phyloP scores from a whole-genome alignment of 495 filamentous ascomycete species.

The Penicillium egyptiacum region DNA sequence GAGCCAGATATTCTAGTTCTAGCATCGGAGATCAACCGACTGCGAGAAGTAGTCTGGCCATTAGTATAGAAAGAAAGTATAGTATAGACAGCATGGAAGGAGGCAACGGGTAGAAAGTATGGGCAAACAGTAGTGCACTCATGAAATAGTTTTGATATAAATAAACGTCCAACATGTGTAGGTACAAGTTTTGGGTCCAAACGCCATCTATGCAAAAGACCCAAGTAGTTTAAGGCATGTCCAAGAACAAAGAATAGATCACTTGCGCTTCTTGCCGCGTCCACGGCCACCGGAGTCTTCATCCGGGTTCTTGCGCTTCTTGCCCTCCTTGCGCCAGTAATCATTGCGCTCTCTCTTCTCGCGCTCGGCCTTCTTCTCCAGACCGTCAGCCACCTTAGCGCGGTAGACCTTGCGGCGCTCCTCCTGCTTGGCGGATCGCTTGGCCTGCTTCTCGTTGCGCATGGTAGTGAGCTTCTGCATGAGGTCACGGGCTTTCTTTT shows the following conservation, averaged over 20 bases:
- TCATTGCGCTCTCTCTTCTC: slow-evolving; percentile 91
- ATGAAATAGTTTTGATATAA: slow-evolving; percentile 1
- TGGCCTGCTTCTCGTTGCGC: slow-evolving; percentile 84
- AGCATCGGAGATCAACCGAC: slow-evolving; percentile 5
- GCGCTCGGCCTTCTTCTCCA: slow-evolving; percentile 76
- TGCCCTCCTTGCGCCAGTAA: slow-evolving; percentile 92
- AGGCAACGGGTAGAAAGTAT: not conserved
- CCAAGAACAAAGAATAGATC: slow-evolving; percentile 25
- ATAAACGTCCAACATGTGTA: slow-evolving; percentile 10
- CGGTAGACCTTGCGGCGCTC: slow-evolving; percentile 74
- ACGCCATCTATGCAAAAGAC: slow-evolving; percentile 32
- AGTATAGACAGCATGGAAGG: not conserved
- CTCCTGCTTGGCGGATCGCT: slow-evolving; percentile 79
- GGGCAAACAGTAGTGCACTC: not conserved
- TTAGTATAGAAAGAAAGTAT: not conserved
- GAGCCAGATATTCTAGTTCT: not conserved
- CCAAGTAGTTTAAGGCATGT: slow-evolving; percentile 21
- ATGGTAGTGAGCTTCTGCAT: slow-evolving; percentile 93
- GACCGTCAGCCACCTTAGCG: slow-evolving; percentile 73
- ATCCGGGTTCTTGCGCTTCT: slow-evolving; percentile 73
- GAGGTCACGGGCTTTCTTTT: slow-evolving; percentile 82
- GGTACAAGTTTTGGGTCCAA: slow-evolving; percentile 25
- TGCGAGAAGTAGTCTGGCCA: not conserved
- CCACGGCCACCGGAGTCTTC: slow-evolving; percentile 64
- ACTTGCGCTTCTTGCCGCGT: slow-evolving; percentile 66